Conservation (phyloP, 1,284 basidiomycete species). For the Heterobasidion annosum region DNA sequence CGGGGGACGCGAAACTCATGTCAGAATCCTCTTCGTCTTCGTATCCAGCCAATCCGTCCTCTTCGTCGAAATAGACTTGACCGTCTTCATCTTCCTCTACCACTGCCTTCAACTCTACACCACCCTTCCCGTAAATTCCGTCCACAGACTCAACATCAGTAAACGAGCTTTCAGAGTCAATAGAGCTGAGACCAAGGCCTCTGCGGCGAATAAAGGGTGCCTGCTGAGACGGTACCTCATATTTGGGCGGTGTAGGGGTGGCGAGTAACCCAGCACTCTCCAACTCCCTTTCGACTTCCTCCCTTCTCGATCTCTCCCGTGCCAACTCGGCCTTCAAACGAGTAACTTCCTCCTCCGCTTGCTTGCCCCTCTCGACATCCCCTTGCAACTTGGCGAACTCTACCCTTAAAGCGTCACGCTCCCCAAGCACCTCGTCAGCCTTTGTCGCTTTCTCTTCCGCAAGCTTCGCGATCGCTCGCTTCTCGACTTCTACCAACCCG, state of each 20-base stretch:
- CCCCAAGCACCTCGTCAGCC: constrained; percentile 22
- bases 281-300: constrained; percentile 34
- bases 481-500: constrained; percentile 58
- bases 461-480: constrained; percentile 37
- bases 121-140: constrained; percentile 24
- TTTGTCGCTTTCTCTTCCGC: constrained; percentile 30
- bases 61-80: constrained; percentile 28
- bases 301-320: constrained; percentile 27
- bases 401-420: constrained; percentile 21
- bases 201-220: constrained; percentile 19
- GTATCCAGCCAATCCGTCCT: constrained; percentile 51
- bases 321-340: constrained; percentile 24
- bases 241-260: constrained; percentile 33
- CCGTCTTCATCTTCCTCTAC: constrained; percentile 39
- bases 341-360: constrained; percentile 22
- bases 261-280: constrained; percentile 30
- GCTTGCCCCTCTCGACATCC: constrained; percentile 22
- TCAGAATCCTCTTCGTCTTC: constrained; percentile 63
- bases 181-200: constrained; percentile 48
- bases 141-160: constrained; percentile 59
- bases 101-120: constrained; percentile 45
- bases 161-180: constrained; percentile 51
- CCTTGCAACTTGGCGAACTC: constrained; percentile 23
- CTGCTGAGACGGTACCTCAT: constrained; percentile 16
- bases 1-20: constrained; percentile 36